These are phyloP conservation scores for Veloboletus limbatus DNA, from an alignment of 1,284 basidiomycete species.

Conservation along the genomic window DNA sequence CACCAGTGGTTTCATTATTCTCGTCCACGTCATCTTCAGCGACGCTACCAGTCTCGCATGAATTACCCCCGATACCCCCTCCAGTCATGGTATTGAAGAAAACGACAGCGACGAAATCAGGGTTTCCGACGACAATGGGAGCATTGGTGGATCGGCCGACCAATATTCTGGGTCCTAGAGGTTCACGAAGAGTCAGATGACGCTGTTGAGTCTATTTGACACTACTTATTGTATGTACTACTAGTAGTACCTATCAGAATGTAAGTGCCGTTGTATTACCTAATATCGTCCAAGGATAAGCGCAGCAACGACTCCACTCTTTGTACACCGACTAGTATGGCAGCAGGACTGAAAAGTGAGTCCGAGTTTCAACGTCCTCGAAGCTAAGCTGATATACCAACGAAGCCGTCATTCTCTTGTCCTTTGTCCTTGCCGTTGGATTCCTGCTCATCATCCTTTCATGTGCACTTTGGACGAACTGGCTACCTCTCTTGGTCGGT, in stretches of 20 bases:
- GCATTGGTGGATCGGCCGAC: constrained; percentile 36
- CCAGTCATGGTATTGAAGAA: constrained; percentile 30
- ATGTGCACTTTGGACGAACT: constrained; percentile 95
- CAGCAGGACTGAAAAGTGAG: constrained; percentile 38
- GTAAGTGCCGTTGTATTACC: constrained; percentile 22
- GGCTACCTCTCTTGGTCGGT: constrained; percentile 97
- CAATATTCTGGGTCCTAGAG: constrained; percentile 38
- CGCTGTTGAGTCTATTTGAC: not conserved
- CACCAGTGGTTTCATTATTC: constrained; percentile 32
- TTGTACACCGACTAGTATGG: constrained; percentile 36
- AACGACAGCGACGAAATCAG: constrained; percentile 18
- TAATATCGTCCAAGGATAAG: constrained; percentile 7
- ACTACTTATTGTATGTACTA: too few species aligned
- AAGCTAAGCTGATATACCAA: constrained; percentile 5
- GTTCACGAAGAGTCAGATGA: constrained; percentile 32
- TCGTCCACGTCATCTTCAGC: constrained; percentile 40
- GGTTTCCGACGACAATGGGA: constrained; percentile 18
- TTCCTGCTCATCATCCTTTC: constrained; percentile 98
- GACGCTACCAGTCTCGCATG: constrained; percentile 22
- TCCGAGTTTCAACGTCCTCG: too few species aligned
- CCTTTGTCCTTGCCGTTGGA: constrained; percentile 94
- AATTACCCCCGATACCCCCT: constrained; percentile 9
- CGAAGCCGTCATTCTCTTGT: constrained; percentile 87
- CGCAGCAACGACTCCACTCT: constrained; percentile 9
- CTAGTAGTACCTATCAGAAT: too few species aligned